Evolutionary conservation across 2,329 filamentous ascomycete species (phyloP), one percentile per base, ranked within the genome.

Genomic region (Emydomyces testavorans): DNA sequence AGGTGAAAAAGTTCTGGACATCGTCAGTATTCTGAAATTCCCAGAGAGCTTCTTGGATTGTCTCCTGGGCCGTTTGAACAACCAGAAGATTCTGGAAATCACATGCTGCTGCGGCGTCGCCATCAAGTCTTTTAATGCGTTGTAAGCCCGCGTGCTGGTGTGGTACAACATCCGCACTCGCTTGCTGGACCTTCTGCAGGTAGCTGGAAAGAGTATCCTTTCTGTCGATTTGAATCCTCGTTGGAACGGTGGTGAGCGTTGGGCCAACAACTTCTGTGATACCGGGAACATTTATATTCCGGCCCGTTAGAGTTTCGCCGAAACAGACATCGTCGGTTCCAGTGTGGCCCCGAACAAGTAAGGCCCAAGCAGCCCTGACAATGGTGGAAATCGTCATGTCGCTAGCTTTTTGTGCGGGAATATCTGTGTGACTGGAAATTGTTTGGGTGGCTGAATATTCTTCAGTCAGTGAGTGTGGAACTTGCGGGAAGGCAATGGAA

Each of bases 101-200:
- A 48, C 65, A 69, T 24, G 63, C 66, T n/a, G 58, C 53, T 15
- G 60, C 58, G 5, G 62, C 58, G 46, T 68, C 63, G 1, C 70
- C 62, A 53, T 73, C 74, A n/a, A 78, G 60, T 18, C 68, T 65
- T 20, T 76, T 72, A 50, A 71, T 71, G 46, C 68, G 62, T 45
- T 69, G 67, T 11, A 71, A 46, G 5, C 67, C 68, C 6, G 75
- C 69, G 58, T 83, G 77, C 61, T 82, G 76, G 55, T 79, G 73
- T 0, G 76, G 73, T 2, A 80, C 78, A 42, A 75, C 69, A 6
- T 68, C 63, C 0, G 75, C 65, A 0, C 71, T 72, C 44, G 71
- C 68, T 24, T 73, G 63, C 32, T 80, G 77, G 3, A 81, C 67
- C 2, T 65, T 60, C 40, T 73, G 67, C 3, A 81, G 62, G 51